Evolutionary conservation across 169 alveolate species (phyloP).

Genomic region (Fabrea salina): DNA sequence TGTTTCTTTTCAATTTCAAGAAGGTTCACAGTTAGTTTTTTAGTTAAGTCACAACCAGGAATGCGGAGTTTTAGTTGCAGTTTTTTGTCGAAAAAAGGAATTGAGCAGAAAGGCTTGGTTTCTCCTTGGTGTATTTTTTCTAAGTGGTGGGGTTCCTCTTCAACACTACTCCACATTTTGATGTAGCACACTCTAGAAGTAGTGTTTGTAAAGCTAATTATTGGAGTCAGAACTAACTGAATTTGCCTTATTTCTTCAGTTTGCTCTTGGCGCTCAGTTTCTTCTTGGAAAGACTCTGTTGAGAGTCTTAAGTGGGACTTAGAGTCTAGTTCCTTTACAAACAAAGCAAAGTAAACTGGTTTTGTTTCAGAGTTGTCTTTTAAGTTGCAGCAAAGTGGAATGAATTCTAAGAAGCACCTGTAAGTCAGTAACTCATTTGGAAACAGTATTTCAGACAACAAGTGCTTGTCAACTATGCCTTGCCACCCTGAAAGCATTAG

Average conservation of each 20-base stretch:
- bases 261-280: neutral
- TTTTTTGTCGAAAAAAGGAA: neutral
- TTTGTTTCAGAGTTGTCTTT: neutral
- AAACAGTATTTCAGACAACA: no score
- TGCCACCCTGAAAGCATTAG: neutral
- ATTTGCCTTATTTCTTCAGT: neutral
- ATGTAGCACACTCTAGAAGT: neutral
- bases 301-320: no score
- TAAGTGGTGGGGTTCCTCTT: neutral
- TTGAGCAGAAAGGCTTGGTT: conserved; percentile 1
- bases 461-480: conserved; percentile 8
- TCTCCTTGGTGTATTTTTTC: conserved; percentile 14
- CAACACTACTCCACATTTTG: neutral
- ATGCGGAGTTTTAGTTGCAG: neutral
- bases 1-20: neutral
- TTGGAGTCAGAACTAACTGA: neutral
- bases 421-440: no score
- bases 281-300: no score
- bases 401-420: neutral
- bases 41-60: neutral
- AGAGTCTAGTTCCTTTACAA: conserved; percentile 16
- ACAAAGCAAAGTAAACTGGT: neutral
- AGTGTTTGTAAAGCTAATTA: conserved; percentile 21
- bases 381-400: neutral
- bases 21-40: neutral